phyloP scores from a whole-genome alignment of 2,329 filamentous ascomycete genomes.

The Microcyclospora pomicola region DNA sequence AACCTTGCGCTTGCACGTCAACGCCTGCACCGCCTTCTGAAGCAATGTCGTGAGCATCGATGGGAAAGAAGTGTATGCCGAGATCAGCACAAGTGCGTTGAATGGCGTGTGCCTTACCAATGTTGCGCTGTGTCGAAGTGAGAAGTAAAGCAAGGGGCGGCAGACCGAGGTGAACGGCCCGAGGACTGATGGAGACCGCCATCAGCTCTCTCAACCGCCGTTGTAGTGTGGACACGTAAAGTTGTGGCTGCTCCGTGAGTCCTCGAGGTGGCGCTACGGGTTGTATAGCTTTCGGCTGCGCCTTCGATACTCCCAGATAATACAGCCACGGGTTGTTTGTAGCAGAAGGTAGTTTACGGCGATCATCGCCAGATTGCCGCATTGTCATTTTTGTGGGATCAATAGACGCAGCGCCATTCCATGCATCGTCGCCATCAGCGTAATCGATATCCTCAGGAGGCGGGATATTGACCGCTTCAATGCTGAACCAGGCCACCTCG shows the following conservation, averaged over 20 bases:
- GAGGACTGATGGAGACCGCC: slow-evolving; percentile 72
- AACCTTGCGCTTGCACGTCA: slow-evolving; percentile 88
- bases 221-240: slow-evolving; percentile 32
- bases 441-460: slow-evolving; percentile 33
- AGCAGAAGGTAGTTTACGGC: slow-evolving; percentile 63
- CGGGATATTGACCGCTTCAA: slow-evolving; percentile 54
- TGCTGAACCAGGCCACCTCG: slow-evolving; percentile 78
- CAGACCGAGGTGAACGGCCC: slow-evolving; percentile 74
- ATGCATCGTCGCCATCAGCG: slow-evolving; percentile 53
- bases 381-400: slow-evolving; percentile 79
- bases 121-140: slow-evolving; percentile 81
- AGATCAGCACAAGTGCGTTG: slow-evolving; percentile 70
- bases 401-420: slow-evolving; percentile 76
- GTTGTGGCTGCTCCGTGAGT: slow-evolving; percentile 31
- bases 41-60: slow-evolving; percentile 86
- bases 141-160: slow-evolving; percentile 79
- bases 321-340: slow-evolving; percentile 74
- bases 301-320: slow-evolving; percentile 64
- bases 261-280: slow-evolving; percentile 22
- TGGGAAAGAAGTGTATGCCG: slow-evolving; percentile 73
- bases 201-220: slow-evolving; percentile 70
- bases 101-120: slow-evolving; percentile 77
- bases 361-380: slow-evolving; percentile 79
- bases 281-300: slow-evolving; percentile 43
- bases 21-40: slow-evolving; percentile 81